Base-by-base conservation (phyloP, 2,329 filamentous ascomycete species). In the Boeremia exigua region DNA sequence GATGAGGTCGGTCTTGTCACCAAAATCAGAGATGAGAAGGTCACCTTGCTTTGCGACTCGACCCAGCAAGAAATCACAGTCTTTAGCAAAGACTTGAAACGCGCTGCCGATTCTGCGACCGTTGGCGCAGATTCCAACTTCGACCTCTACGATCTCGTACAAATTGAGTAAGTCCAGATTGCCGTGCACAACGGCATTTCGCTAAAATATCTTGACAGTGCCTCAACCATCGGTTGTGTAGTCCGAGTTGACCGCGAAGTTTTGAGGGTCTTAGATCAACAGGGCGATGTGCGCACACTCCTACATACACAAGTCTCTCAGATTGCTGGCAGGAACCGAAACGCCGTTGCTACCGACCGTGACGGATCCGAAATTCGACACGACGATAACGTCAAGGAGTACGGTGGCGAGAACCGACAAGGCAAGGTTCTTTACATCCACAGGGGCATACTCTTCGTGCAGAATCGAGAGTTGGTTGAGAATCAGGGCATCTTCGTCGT, bases 1-100 rank as follows among this genome's bases (percentile, higher is more conserved):
- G 95, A 97, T 67, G 95, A 99, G 78, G 90, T 98, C 39, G 95
- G 95, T 76, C 96, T 97, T 86, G 93, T 99, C 47, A 92, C 98
- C 62, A 91, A 92, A 74, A 95, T 97, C 63, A 89, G 87, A 44
- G 92, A 96, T 57, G 95, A 99, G 73, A 88, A 91, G 34, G 92
- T 99, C 54, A 98, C 95, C 1, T 81, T 99, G 62, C 81, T 99
- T 62, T 96, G 91, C 43, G 95, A 99, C 77, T 92, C 95, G 74
- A 95, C 87, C 58, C 94, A 95, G 76, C 88, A 88, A 48, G 95
- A 99, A 74, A 92, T 99, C 65, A 97, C 93, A 0, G 95, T 99
- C 30, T 99, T 99, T 73, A 97, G 94, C 80, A 97, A 96, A 75
- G 95, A 99, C 78, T 79, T 99, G 58, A 87, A 96, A 64, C 91